Evolutionary conservation across 2,329 filamentous ascomycete species (phyloP), one percentile per base, ranked within the genome.

Genomic region (Alternaria arbusti): DNA sequence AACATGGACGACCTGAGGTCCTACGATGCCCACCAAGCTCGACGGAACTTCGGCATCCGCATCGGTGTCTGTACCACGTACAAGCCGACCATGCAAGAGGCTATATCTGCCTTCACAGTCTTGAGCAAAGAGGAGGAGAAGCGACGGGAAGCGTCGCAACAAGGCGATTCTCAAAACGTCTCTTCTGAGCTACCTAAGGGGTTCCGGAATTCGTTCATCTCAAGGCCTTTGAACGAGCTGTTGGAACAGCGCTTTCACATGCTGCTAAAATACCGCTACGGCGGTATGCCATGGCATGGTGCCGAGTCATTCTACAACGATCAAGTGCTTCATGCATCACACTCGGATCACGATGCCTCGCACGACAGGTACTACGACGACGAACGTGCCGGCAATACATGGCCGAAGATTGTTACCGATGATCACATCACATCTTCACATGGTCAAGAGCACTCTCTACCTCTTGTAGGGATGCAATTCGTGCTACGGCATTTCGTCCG

Each of bases 401-500:
- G 84, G 17, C 84, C 86, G 1, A 57, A 65, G 0, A 69, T 88
- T 15, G 80, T 88, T 9, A 81, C 77, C 15, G 78, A 77, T 11
- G 88, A 89, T 64, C 86, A 88, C 70, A 78, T 88, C 23, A 66
- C 63, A 3, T 76, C 81, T 26, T 66, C 64, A 1, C 54, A 57
- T 3, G 49, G 72, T 2, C 70, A 78, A n/a, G 61, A 76, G 12
- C 72, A 83, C 49, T 89, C 87, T 2, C 82, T 90, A 32, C 87
- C 87, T 7, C 79, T 89, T 4, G 77, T 88, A 3, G 84, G 83
- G 2, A 92, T 93, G 85, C 91, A 96, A 68, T 96, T 94, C 69
- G 85, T 89, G 0, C 82, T 97, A 25, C 89, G 90, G 1, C 91
- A 94, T 71, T 88, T 97, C 63, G 86, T 91, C 8, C 89, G 88